Evolutionary conservation across 2,329 filamentous ascomycete species (phyloP), one percentile per base, ranked within the genome.

Genomic region (Karstenula rhodostoma): DNA sequence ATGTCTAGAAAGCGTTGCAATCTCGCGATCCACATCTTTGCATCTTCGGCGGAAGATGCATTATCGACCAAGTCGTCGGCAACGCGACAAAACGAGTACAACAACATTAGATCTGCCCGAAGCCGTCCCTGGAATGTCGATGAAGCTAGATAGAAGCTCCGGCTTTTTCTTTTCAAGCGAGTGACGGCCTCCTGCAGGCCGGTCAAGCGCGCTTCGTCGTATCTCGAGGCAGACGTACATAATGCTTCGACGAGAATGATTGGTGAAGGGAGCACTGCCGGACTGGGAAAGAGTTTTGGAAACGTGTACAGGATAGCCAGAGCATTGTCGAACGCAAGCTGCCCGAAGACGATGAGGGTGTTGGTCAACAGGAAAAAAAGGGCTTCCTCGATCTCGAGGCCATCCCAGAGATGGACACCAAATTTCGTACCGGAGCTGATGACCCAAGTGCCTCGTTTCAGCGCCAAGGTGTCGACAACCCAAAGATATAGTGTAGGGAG

Each of bases 51-150:
- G 1, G 81, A 82, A 1, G 77, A 67, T 0, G 90, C 85, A 60
- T 91, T 85, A 66, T 93, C 90, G 9, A 93, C 85, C 4, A 93
- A 80, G 67, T 93, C 90, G 71, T 93, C 90, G 1, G 89, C 89
- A 10, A 91, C 85, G 12, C 90, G 84, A 67, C 90, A 93, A 71
- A 91, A 92, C 0, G 89, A 90, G 70, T 92, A 92, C 78, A 93
- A 77, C 1, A 90, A 77, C 27, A 91, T 83, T 13, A 93, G 73
- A 65, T 93, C 90, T 32, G 89, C 87, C 5, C 90, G 84, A 8
- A 93, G 78, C 25, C 87, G 84, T 1, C 89, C 89, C 42, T 86
- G 83, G 64, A 93, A 93, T 0, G 87, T 85, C 0, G 87, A 86
- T 63, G 88, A 91, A 0, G 90, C 90, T 6, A 93, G 79, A 65